These are phyloP conservation scores for Diutina siamensis DNA, from an alignment of 1,139 yeast species.

Conservation along the genomic window DNA sequence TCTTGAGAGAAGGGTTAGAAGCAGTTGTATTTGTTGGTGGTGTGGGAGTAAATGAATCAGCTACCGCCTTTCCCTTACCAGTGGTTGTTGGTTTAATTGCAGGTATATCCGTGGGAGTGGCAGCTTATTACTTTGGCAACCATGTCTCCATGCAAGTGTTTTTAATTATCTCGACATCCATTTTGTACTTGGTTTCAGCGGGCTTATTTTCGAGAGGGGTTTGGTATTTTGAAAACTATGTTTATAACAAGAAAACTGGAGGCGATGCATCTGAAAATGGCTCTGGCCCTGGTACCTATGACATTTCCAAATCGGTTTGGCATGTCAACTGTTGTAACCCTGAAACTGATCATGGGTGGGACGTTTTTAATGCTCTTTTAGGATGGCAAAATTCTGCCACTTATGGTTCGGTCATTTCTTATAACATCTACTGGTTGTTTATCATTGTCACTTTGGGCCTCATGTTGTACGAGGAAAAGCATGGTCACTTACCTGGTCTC, in stretches of 20 bases:
- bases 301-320: conserved; percentile 68
- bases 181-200: conserved; percentile 75
- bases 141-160: conserved; percentile 69
- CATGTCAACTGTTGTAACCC: conserved; percentile 95
- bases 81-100: conserved; percentile 65
- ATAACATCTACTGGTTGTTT: conserved; percentile 72
- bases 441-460: conserved; percentile 42
- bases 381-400: conserved; percentile 95
- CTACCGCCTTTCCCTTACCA: conserved; percentile 79
- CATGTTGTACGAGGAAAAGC: conserved; percentile 63
- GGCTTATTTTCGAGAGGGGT: conserved; percentile 85
- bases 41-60: conserved; percentile 68
- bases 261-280: conserved; percentile 87
- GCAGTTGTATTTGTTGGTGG: conserved; percentile 90
- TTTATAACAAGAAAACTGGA: conserved; percentile 55
- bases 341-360: conserved; percentile 83
- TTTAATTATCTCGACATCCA: conserved; percentile 68
- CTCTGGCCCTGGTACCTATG: conserved; percentile 86
- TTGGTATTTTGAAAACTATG: conserved; percentile 70
- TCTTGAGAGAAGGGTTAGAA: conserved; percentile 83
- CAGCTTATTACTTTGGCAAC: conserved; percentile 68
- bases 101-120: conserved; percentile 57
- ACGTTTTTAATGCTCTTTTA: conserved; percentile 72
- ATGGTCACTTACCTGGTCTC: conserved; percentile 49
- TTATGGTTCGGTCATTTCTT: conserved; percentile 73